These are phyloP conservation scores for Protomyces inouyei DNA, from an alignment of 1,139 yeast species.

Conservation along the genomic window DNA sequence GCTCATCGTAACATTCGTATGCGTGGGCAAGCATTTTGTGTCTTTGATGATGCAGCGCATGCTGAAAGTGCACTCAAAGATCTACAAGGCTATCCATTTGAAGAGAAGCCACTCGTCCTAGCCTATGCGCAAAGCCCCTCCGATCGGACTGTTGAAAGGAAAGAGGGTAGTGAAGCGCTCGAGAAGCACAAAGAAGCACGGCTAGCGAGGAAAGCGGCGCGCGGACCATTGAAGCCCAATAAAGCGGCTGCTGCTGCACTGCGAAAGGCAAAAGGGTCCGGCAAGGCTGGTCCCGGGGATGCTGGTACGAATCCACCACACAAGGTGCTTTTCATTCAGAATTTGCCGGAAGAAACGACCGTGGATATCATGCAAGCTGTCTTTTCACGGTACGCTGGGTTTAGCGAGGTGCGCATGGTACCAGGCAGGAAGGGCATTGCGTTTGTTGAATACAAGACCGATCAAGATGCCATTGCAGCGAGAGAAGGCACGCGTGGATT, in stretches of 20 bases:
- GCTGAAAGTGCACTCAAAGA: conserved; percentile 51
- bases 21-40: conserved; percentile 84
- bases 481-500: conserved; percentile 43
- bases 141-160: conserved; percentile 44
- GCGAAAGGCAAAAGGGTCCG: conserved; percentile 34
- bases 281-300: conserved; percentile 36
- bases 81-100: conserved; percentile 47
- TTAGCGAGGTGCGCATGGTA: conserved; percentile 61
- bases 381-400: conserved; percentile 55
- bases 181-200: conserved; percentile 18
- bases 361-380: conserved; percentile 43
- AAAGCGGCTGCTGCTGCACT: conserved; percentile 32
- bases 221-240: conserved; percentile 33
- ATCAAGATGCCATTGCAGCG: conserved; percentile 48
- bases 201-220: conserved; percentile 34
- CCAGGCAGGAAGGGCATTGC: conserved; percentile 61
- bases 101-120: conserved; percentile 52
- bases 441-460: conserved; percentile 69
- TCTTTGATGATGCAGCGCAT: conserved; percentile 47
- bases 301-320: conserved; percentile 55
- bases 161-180: conserved; percentile 36
- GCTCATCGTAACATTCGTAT: conserved; percentile 59
- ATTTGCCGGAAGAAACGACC: conserved; percentile 50
- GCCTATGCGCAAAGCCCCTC: conserved; percentile 47
- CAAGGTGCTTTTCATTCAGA: conserved; percentile 63